Conservation (phyloP, 1,139 yeast species). For the Nadsonia starkeyi-henricii region DNA sequence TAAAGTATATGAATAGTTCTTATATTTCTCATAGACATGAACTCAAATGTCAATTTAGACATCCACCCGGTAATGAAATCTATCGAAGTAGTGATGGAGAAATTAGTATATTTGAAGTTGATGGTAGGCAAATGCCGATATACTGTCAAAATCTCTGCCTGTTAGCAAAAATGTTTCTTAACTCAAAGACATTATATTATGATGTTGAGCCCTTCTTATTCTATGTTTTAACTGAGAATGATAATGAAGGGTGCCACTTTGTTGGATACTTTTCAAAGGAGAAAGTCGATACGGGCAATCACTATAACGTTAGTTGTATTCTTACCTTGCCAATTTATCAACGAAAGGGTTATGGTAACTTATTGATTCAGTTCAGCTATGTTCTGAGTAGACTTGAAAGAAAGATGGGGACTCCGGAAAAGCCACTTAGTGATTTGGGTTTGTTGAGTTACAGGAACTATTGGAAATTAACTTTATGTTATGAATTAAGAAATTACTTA, state of each 20-base stretch:
- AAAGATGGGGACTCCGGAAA: conserved; percentile 85
- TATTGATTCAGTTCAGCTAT: conserved; percentile 82
- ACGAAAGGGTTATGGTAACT: conserved; percentile 77
- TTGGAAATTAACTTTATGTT: conserved; percentile 63
- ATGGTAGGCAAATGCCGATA: conserved; percentile 68
- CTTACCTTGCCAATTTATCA: conserved; percentile 81
- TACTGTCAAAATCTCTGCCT: conserved; percentile 86
- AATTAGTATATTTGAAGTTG: conserved; percentile 77
- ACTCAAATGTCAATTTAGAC: conserved; percentile 50
- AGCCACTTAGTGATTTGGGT: conserved; percentile 82
- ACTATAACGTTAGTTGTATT: conserved; percentile 80
- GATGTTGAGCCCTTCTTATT: conserved; percentile 93
- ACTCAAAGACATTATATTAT: conserved; percentile 81
- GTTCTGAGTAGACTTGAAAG: conserved; percentile 60
- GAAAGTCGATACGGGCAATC: conserved; percentile 42
- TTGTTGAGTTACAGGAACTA: conserved; percentile 72
- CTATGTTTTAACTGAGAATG: conserved; percentile 66
- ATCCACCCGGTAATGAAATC: conserved; percentile 88
- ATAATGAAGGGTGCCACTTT: conserved; percentile 50
- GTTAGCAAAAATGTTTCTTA: conserved; percentile 74
- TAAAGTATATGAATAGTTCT: conserved; percentile 67
- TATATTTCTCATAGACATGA: conserved; percentile 56
- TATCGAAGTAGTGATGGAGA: conserved; percentile 44
- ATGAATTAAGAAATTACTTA: conserved; percentile 27
- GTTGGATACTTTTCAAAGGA: conserved; percentile 94